Evolutionary conservation across 805 yeast genomes (phyloP), one percentile per base, ranked within the genome.

Genomic region (Lipomyces lipofer): DNA sequence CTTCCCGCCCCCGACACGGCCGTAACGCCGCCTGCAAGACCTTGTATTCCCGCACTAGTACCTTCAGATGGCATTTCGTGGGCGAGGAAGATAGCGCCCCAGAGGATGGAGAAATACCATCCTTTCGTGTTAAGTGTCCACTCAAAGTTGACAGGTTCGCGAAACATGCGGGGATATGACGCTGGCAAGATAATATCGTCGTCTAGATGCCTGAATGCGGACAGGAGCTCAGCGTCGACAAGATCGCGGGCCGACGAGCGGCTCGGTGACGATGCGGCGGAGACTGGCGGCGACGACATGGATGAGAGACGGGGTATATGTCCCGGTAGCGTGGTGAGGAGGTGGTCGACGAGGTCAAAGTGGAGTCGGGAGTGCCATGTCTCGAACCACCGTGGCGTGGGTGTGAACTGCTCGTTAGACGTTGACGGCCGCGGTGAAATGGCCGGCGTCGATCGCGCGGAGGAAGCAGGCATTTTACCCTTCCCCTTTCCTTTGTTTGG

Each of bases 61-160:
- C 47, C 54, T 12, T 51, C 52, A 24, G 33, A 27, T n/a, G 27
- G 38, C 8, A 47, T 36, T 33, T 56, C 60, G 43, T 58, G 67
- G 36, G 42, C 40, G 24, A 55, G 60, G 62, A 75, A 85, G 0
- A 85, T 76, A 29, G 73, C 70, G 1, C 83, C 81, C 83, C 87
- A 85, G 24, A 87, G 63, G 8, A 85, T 71, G 3, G 86, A 77
- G 36, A 78, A 75, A 68, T 87, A 87, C 95, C 95, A 88, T 0
- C 90, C 91, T 22, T 86, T 70, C 0, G 88, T 82, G 22, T 75
- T 65, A 49, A 71, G 72, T 36, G 80, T 77, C 95, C 95, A 88
- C 4, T 71, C 67, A 61, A 87, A 84, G 54, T 67, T 73, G 58
- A 85, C 71, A 2, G 77, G 56, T 39, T 52, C 59, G 25, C 15